Evolutionary conservation across 495 filamentous ascomycete genomes (phyloP).

Genomic region (Durotheca rogersii): DNA sequence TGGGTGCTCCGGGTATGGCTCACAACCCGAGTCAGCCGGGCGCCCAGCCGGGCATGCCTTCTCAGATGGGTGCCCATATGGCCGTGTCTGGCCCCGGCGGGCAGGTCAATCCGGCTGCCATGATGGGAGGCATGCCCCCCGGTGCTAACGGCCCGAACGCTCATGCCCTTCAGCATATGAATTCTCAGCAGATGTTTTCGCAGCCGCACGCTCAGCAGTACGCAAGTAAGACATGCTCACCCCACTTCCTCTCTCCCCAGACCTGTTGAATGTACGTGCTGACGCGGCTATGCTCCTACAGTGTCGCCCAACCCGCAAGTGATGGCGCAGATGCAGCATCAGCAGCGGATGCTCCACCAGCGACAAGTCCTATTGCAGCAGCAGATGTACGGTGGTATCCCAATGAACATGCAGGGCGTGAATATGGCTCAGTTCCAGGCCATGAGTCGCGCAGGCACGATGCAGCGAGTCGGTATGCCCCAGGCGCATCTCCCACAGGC

Average conservation of each 20-base stretch:
- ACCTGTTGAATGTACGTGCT: constrained; percentile 7
- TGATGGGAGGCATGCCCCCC: constrained; percentile 79
- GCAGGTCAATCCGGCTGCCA: constrained; percentile 76
- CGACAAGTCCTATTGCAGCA: constrained; percentile 48
- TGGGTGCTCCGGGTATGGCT: constrained; percentile 57
- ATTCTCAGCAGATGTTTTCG: constrained; percentile 65
- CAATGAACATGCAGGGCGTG: constrained; percentile 53
- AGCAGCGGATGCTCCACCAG: constrained; percentile 45
- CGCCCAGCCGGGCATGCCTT: constrained; percentile 66
- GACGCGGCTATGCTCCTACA: constrained; percentile 22
- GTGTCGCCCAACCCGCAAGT: constrained; percentile 56
- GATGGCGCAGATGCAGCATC: constrained; percentile 50
- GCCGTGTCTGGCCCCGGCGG: constrained; percentile 79
- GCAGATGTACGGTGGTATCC: constrained; percentile 47
- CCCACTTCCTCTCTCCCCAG: no score
- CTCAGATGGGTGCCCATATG: constrained; percentile 70
- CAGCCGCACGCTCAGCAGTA: constrained; percentile 48
- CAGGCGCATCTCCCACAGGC: constrained; percentile 50
- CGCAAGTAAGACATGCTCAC: constrained; percentile 20
- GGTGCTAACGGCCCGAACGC: constrained; percentile 67
- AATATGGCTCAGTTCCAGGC: constrained; percentile 53
- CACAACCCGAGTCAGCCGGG: constrained; percentile 69
- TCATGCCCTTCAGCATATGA: constrained; percentile 79
- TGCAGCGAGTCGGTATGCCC: constrained; percentile 42
- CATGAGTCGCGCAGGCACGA: constrained; percentile 47